Conservation (phyloP, 2,329 filamentous ascomycete species). For the Fusarium sp. region DNA sequence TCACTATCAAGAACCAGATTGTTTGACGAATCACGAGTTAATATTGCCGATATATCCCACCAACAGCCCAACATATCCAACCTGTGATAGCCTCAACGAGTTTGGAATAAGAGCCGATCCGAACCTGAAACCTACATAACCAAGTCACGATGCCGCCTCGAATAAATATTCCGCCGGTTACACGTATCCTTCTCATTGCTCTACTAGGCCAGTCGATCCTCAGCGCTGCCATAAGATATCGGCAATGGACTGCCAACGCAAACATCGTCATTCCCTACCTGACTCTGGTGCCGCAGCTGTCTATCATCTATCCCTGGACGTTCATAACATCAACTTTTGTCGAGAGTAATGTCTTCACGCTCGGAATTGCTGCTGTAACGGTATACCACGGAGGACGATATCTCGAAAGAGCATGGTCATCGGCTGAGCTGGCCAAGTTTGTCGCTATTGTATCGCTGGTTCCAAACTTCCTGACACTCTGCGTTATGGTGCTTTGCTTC, state of each 20-base stretch:
- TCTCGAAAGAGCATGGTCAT: conserved; percentile 94
- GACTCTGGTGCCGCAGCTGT: conserved; percentile 82
- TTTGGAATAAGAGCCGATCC: conserved; percentile 10
- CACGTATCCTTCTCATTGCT: conserved; percentile 78
- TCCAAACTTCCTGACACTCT: conserved; percentile 80
- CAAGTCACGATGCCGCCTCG: conserved; percentile 74
- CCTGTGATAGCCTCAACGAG: conserved; percentile 3
- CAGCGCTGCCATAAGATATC: conserved; percentile 79
- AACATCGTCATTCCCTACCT: conserved; percentile 84
- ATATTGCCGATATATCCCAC: background rate
- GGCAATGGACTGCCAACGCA: conserved; percentile 69
- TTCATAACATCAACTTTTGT: conserved; percentile 86
- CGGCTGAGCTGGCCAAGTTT: conserved; percentile 90
- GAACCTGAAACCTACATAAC: conserved; percentile 2
- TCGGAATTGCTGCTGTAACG: conserved; percentile 78
- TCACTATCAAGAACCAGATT: background rate
- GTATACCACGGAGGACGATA: conserved; percentile 94
- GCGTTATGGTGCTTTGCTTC: conserved; percentile 77
- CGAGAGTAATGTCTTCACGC: conserved; percentile 90
- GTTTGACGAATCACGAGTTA: background rate
- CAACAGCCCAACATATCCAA: conserved; percentile 1
- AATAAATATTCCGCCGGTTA: conserved; percentile 92
- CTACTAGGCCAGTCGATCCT: conserved; percentile 81
- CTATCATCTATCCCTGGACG: conserved; percentile 92
- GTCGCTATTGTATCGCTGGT: conserved; percentile 78